Conservation (phyloP, 2,329 filamentous ascomycete species). For the Fusarium brevicatenulatum region DNA sequence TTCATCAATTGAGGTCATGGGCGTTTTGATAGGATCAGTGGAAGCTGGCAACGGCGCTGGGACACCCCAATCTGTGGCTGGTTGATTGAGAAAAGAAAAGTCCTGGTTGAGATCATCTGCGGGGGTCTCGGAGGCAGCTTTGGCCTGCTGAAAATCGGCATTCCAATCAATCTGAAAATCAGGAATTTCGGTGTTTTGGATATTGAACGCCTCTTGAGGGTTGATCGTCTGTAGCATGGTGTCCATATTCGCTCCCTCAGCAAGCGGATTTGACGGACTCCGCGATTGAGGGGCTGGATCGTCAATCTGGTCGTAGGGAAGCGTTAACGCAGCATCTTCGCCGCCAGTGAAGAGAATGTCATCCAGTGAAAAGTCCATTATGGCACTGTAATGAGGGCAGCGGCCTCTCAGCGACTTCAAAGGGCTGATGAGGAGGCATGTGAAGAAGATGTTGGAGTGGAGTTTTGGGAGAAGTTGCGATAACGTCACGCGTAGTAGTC, state of each 20-base stretch:
- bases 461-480: conserved; percentile 17
- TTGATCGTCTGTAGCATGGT: conserved; percentile 1
- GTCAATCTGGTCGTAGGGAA: conserved; percentile 32
- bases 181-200: neutral
- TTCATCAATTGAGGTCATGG: conserved; percentile 47
- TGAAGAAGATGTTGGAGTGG: conserved; percentile 27
- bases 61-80: conserved; percentile 17
- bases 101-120: conserved; percentile 3
- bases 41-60: conserved; percentile 1
- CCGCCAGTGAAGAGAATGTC: conserved; percentile 36
- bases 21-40: neutral
- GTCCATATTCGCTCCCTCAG: neutral
- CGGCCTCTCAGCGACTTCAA: neutral
- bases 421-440: neutral
- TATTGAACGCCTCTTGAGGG: conserved; percentile 2
- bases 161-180: conserved; percentile 34
- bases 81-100: conserved; percentile 39
- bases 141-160: conserved; percentile 33
- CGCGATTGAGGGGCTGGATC: conserved; percentile 22
- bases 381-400: neutral
- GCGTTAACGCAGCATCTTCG: conserved; percentile 25
- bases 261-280: conserved; percentile 19
- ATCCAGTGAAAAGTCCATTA: conserved; percentile 39
- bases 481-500: conserved; percentile 15
- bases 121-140: conserved; percentile 1